Conservation (phyloP, 306 rosid genomes). For the Mimosa bimucronata region DNA sequence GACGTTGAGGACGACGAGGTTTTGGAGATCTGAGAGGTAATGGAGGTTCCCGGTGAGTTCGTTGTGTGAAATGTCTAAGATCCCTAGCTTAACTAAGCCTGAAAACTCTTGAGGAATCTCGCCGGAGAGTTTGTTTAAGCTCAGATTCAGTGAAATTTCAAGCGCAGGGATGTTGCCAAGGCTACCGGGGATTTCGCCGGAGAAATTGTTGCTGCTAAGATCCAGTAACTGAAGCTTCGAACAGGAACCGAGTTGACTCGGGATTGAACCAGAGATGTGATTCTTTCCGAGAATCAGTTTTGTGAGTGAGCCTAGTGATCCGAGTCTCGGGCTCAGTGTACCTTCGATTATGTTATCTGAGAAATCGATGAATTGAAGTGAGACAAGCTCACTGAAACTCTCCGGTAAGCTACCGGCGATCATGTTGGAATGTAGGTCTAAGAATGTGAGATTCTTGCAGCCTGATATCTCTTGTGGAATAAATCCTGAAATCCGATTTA, state of each 20-base stretch:
- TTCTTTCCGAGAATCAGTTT: slow-evolving; percentile 54
- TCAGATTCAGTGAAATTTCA: slow-evolving; percentile 67
- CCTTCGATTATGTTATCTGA: slow-evolving; percentile 62
- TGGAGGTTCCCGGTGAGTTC: slow-evolving; percentile 59
- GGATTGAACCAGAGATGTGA: slow-evolving; percentile 53
- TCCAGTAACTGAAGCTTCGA: slow-evolving; percentile 56
- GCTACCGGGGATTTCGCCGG: slow-evolving; percentile 49
- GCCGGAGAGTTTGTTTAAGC: slow-evolving; percentile 58
- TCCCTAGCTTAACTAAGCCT: slow-evolving; percentile 58
- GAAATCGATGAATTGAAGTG: slow-evolving; percentile 58
- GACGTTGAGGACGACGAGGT: slow-evolving; percentile 67
- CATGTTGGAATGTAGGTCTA: slow-evolving; percentile 64
- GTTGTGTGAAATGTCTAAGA: slow-evolving; percentile 63
- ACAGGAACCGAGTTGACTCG: slow-evolving; percentile 53
- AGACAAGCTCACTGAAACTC: slow-evolving; percentile 40
- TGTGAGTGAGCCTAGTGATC: slow-evolving; percentile 57
- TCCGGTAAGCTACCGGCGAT: slow-evolving; percentile 53
- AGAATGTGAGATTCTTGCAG: slow-evolving; percentile 61
- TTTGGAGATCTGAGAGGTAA: slow-evolving; percentile 56
- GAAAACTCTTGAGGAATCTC: slow-evolving; percentile 54
- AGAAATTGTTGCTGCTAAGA: slow-evolving; percentile 52
- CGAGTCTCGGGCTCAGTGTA: slow-evolving; percentile 46
- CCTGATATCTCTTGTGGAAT: slow-evolving; percentile 56
- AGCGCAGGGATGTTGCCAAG: slow-evolving; percentile 61
- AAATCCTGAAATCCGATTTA: slow-evolving; percentile 45